A percentile compares a stretch with the other conserved stretches of the same genome.
phyloP scores from a whole-genome alignment of 495 filamentous ascomycete genomes.

The Penicillium argentinense region DNA sequence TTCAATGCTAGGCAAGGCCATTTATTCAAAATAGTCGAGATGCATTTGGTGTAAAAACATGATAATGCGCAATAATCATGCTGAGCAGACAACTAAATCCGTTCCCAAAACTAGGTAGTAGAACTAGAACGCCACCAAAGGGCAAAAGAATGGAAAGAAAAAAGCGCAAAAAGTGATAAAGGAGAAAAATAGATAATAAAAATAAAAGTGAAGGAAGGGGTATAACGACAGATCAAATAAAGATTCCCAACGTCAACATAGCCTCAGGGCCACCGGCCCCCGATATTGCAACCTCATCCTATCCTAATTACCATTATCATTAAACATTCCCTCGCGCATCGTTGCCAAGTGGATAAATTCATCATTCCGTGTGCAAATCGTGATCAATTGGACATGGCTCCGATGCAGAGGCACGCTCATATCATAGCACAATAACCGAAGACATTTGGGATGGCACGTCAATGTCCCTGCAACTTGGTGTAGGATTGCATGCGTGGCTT shows the following conservation, averaged over 20 bases:
- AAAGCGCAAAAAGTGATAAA: slow-evolving; percentile 1
- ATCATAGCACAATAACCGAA: no score
- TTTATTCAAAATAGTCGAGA: no score
- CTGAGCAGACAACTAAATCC: no score
- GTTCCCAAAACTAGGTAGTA: no score
- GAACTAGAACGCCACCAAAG: no score
- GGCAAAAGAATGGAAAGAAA: slow-evolving; percentile 1
- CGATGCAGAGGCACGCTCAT: no score
- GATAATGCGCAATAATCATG: background rate
- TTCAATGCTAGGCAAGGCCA: no score
- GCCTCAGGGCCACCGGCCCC: background rate
- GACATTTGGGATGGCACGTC: no score
- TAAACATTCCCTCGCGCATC: slow-evolving; percentile 31
- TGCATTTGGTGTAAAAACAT: no score
- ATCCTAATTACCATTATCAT: slow-evolving; percentile 43
- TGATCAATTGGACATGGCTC: slow-evolving; percentile 10
- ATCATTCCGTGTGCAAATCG: slow-evolving; percentile 36
- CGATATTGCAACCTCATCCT: slow-evolving; percentile 18
- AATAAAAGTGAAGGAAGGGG: slow-evolving; percentile 20
- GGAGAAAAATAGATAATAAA: slow-evolving; percentile 1
- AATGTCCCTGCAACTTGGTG: slow-evolving; percentile 1
- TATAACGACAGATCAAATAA: slow-evolving; percentile 29
- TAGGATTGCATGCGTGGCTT: slow-evolving; percentile 7
- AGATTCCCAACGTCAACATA: slow-evolving; percentile 9
- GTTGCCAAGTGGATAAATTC: slow-evolving; percentile 25